Conservation (phyloP, 1,139 yeast species). For the Pichia sp. region DNA sequence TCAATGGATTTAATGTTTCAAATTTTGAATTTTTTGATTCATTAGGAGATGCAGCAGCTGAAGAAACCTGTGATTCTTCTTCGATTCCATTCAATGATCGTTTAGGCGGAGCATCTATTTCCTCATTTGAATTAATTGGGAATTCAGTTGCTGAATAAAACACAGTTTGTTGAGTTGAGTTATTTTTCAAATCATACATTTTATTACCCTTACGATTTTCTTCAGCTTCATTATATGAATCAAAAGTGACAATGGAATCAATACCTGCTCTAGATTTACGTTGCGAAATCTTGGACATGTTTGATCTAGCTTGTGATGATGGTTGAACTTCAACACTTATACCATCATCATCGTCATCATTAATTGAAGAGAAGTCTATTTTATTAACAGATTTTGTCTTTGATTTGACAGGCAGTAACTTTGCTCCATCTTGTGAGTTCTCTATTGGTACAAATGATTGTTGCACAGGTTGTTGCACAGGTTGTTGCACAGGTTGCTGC, state of each 20-base stretch:
- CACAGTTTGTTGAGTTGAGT: constrained; percentile 14
- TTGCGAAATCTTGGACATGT: background rate
- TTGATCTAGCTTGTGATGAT: background rate
- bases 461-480: background rate
- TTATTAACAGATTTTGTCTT: constrained; percentile 1
- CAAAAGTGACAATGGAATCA: constrained; percentile 13
- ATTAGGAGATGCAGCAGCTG: background rate
- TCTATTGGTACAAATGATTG: background rate
- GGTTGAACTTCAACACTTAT: background rate
- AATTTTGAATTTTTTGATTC: background rate
- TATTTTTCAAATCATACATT: constrained; percentile 13
- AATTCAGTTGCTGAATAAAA: constrained; percentile 17
- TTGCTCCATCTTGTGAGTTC: background rate
- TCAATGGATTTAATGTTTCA: background rate
- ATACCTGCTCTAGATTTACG: constrained; percentile 2
- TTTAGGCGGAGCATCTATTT: background rate
- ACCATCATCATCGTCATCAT: constrained; percentile 2
- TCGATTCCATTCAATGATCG: background rate
- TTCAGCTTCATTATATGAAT: constrained; percentile 4
- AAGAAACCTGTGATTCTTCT: background rate
- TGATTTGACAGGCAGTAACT: background rate
- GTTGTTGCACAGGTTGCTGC: background rate
- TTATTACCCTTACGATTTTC: constrained; percentile 2
- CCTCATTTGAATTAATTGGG: constrained; percentile 1
- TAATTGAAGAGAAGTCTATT: constrained; percentile 7